phyloP scores from a whole-genome alignment of 108 stramenopile species.

The Chaetoceros tenuissimus region DNA sequence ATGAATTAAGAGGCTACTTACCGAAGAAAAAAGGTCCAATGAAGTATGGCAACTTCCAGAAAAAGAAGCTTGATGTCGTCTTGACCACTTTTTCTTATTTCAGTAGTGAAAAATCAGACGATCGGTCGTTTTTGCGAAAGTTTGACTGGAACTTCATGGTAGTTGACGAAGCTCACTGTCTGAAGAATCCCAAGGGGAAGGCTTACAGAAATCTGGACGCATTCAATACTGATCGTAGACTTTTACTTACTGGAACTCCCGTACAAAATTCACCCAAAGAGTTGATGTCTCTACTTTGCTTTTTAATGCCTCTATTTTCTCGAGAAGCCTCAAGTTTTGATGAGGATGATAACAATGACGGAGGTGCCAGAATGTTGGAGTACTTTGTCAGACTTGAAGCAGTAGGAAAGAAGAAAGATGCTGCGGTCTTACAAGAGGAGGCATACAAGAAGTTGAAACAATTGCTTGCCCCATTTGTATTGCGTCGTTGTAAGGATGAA shows the following conservation, averaged over 20 bases:
- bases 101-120: constrained; percentile 59
- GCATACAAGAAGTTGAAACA: constrained; percentile 75
- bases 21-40: not conserved
- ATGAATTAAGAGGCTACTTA: not conserved
- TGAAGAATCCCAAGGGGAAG: constrained; percentile 68
- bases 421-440: constrained; percentile 4
- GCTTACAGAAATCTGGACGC: constrained; percentile 65
- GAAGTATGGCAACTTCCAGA: not conserved
- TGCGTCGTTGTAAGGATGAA: constrained; percentile 83
- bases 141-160: constrained; percentile 66
- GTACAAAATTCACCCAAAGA: constrained; percentile 81
- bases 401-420: constrained; percentile 18
- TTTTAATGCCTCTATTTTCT: constrained; percentile 80
- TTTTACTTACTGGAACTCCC: constrained; percentile 69
- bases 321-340: constrained; percentile 22
- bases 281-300: constrained; percentile 74
- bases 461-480: constrained; percentile 86
- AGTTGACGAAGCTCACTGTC: constrained; percentile 70
- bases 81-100: constrained; percentile 78
- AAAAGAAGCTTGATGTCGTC: constrained; percentile 51
- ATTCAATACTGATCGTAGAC: constrained; percentile 47
- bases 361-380: constrained; percentile 67
- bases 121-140: constrained; percentile 64
- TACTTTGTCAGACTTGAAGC: constrained; percentile 65
- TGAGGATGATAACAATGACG: constrained; percentile 38